Conservation (phyloP, 495 filamentous ascomycete genomes). For the Penicillium daleae region DNA sequence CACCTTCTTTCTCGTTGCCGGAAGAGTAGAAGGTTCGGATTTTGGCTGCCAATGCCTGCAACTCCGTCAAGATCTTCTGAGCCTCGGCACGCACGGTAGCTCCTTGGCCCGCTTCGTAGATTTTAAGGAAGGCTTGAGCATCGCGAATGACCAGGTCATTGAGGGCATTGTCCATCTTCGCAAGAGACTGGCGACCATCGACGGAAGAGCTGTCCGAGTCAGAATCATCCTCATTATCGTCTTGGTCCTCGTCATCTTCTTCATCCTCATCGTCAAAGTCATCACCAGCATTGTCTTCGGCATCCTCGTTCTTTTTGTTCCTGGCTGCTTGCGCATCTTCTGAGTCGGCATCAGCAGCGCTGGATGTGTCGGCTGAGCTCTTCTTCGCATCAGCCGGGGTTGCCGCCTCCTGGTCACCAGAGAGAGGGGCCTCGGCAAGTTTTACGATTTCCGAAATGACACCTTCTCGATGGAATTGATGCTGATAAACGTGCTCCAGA, state of each 20-base stretch:
- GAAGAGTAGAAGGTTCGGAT: slow-evolving; percentile 70
- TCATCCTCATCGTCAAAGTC: slow-evolving; percentile 65
- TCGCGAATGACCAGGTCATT: slow-evolving; percentile 73
- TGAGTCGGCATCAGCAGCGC: slow-evolving; percentile 29
- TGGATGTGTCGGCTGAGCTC: slow-evolving; percentile 10
- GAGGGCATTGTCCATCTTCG: slow-evolving; percentile 60
- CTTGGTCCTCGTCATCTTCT: slow-evolving; percentile 65
- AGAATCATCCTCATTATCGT: slow-evolving; percentile 65
- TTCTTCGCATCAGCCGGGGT: slow-evolving; percentile 13
- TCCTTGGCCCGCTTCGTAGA: slow-evolving; percentile 76
- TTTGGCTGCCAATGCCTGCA: slow-evolving; percentile 71
- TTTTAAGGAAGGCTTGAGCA: slow-evolving; percentile 80
- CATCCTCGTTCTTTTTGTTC: slow-evolving; percentile 58
- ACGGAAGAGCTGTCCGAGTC: slow-evolving; percentile 68
- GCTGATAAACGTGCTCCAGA: slow-evolving; percentile 83
- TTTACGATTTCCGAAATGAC: slow-evolving; percentile 91
- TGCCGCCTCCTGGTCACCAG: slow-evolving; percentile 34
- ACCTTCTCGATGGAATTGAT: slow-evolving; percentile 97
- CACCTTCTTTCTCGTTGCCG: slow-evolving; percentile 51
- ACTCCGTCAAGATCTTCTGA: slow-evolving; percentile 67
- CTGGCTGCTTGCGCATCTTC: slow-evolving; percentile 20
- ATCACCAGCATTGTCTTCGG: slow-evolving; percentile 57
- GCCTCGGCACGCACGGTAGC: slow-evolving; percentile 78
- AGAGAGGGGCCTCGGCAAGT: slow-evolving; percentile 60
- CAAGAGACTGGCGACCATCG: slow-evolving; percentile 46